Percentiles rank a stretch among this genome's conserved stretches.
phyloP scores from a whole-genome alignment of 192 early-diverging fungal genomes.

The Gonapodya prolifera region DNA sequence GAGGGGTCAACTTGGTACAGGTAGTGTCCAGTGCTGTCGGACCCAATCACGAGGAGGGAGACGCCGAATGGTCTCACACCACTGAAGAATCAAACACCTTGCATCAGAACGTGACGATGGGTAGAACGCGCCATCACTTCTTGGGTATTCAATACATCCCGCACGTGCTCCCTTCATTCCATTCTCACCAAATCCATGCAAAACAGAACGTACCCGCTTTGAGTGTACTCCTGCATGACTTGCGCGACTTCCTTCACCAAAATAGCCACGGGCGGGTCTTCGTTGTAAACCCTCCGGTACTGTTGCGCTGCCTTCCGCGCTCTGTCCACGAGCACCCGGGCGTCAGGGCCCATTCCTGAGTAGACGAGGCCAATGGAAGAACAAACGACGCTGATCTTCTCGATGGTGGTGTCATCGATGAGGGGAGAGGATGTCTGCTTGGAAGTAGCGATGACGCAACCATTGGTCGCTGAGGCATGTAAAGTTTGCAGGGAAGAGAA shows the following conservation, averaged over 20 bases:
- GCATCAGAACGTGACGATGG: no score
- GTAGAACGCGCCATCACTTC: no score
- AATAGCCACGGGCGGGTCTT: conserved; percentile 90
- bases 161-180: no score
- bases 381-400: conserved; percentile 82
- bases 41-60: conserved; percentile 89
- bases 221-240: conserved; percentile 99
- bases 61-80: conserved; percentile 99
- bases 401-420: conserved; percentile 83
- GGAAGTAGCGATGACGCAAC: conserved; percentile 96
- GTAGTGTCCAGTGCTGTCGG: conserved; percentile 76
- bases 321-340: conserved; percentile 85
- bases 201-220: conserved; percentile 75
- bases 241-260: conserved; percentile 92
- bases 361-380: conserved; percentile 96
- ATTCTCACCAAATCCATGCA: no score
- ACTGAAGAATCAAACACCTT: conserved; percentile 37
- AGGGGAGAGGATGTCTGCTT: conserved; percentile 86
- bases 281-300: conserved; percentile 85
- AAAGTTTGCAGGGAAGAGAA: neutral
- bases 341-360: conserved; percentile 98
- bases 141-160: no score
- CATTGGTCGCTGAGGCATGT: conserved; percentile 65
- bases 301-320: conserved; percentile 93
- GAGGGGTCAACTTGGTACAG: conserved; percentile 99